A percentile compares a stretch with the other conserved stretches of the same genome.
Conservation (phyloP, 495 filamentous ascomycete species). For the Trichoderma erinaceum region DNA sequence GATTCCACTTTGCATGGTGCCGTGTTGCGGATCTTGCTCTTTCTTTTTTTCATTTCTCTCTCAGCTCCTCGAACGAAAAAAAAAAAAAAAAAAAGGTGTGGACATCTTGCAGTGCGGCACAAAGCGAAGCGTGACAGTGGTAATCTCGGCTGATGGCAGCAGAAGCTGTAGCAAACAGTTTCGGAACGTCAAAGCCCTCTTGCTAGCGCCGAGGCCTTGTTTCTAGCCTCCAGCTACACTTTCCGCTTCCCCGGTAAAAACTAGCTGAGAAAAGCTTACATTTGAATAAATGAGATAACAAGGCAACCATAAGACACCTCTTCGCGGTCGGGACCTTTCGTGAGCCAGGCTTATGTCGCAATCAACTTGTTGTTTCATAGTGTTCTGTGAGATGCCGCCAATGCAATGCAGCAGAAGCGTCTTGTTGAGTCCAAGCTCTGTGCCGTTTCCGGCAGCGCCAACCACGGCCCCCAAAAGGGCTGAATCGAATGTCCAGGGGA, state of each 20-base stretch:
- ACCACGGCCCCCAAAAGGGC: no score
- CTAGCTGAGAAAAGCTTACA: background rate
- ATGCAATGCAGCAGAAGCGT: background rate
- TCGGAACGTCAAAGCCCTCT: background rate
- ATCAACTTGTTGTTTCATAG: background rate
- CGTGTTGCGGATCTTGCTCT: no score
- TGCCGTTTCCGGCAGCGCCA: background rate
- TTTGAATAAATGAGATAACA: background rate
- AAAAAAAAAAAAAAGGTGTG: background rate
- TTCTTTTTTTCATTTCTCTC: no score
- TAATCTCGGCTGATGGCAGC: constrained; percentile 3
- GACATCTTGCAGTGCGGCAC: background rate
- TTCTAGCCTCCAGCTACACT: background rate
- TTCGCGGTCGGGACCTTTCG: background rate
- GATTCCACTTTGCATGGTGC: no score
- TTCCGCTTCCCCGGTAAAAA: background rate
- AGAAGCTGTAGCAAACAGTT: background rate
- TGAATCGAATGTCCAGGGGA: background rate
- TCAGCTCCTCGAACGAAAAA: no score
- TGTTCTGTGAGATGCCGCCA: background rate
- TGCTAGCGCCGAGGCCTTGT: background rate
- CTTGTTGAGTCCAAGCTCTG: background rate
- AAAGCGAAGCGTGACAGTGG: constrained; percentile 1
- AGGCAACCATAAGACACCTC: background rate
- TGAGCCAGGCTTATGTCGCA: background rate